Conservation (phyloP, 2,329 filamentous ascomycete genomes). For the Cladosporium sp. region DNA sequence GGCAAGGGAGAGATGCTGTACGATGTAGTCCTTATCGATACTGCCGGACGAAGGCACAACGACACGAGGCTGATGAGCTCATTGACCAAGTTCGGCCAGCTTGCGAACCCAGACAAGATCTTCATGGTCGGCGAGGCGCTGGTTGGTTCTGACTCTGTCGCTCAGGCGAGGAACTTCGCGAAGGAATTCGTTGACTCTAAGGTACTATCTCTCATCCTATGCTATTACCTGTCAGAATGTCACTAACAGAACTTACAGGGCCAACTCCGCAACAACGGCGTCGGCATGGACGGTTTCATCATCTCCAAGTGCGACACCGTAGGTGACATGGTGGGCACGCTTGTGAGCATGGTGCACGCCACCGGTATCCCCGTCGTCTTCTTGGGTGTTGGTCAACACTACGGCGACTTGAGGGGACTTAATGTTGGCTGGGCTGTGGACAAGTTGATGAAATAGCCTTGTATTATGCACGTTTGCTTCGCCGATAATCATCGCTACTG, state of each 20-base stretch:
- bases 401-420: constrained; percentile 60
- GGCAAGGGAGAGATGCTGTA: constrained; percentile 44
- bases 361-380: constrained; percentile 93
- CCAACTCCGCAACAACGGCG: constrained; percentile 47
- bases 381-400: constrained; percentile 69
- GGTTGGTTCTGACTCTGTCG: constrained; percentile 91
- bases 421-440: constrained; percentile 62
- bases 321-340: constrained; percentile 94
- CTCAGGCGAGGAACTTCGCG: constrained; percentile 95
- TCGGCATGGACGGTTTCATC: constrained; percentile 90
- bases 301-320: constrained; percentile 99
- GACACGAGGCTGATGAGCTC: constrained; percentile 94
- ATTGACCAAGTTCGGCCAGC: constrained; percentile 94
- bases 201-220: constrained; percentile 12
- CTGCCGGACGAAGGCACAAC: constrained; percentile 90
- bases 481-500: background rate
- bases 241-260: constrained; percentile 18
- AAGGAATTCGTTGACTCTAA: constrained; percentile 61
- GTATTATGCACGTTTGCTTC: background rate
- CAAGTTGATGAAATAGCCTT: constrained; percentile 51
- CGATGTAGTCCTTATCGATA: constrained; percentile 96
- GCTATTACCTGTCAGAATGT: background rate
- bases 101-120: constrained; percentile 95
- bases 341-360: constrained; percentile 96
- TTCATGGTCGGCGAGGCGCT: constrained; percentile 94